These are phyloP conservation scores for Sporothrix mexicana DNA, from an alignment of 2,329 filamentous ascomycete genomes.

Conservation along the genomic window DNA sequence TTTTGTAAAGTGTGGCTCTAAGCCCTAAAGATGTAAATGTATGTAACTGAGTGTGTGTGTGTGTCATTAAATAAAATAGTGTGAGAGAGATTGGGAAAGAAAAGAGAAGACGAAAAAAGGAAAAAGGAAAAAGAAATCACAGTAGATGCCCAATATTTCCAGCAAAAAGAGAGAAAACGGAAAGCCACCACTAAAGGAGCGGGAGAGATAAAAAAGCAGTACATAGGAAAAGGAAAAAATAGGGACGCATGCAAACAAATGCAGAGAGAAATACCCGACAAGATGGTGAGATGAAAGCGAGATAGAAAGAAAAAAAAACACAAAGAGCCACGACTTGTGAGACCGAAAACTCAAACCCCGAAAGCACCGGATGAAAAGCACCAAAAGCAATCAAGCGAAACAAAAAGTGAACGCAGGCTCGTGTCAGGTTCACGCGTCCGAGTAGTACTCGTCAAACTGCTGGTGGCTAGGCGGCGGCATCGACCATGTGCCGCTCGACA, in stretches of 20 bases:
- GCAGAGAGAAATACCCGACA: neutral
- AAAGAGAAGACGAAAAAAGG: neutral
- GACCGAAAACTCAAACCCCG: neutral
- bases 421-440: slow-evolving; percentile 52
- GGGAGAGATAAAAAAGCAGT: neutral
- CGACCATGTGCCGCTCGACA: slow-evolving; percentile 48
- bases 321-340: slow-evolving; percentile 3
- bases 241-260: neutral
- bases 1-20: slow-evolving; percentile 5
- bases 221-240: slow-evolving; percentile 8
- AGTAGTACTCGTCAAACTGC: slow-evolving; percentile 62
- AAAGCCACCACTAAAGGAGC: neutral
- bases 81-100: neutral
- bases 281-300: slow-evolving; percentile 5
- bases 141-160: slow-evolving; percentile 22
- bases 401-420: neutral
- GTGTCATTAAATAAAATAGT: slow-evolving; percentile 25
- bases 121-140: neutral
- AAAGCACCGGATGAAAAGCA: neutral
- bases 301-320: neutral
- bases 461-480: slow-evolving; percentile 49
- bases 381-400: neutral
- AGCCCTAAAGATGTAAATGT: neutral
- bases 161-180: slow-evolving; percentile 10
- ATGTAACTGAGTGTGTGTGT: slow-evolving; percentile 3